Conservation (phyloP, 1,284 basidiomycete species). For the Heterobasidion irregulare region DNA sequence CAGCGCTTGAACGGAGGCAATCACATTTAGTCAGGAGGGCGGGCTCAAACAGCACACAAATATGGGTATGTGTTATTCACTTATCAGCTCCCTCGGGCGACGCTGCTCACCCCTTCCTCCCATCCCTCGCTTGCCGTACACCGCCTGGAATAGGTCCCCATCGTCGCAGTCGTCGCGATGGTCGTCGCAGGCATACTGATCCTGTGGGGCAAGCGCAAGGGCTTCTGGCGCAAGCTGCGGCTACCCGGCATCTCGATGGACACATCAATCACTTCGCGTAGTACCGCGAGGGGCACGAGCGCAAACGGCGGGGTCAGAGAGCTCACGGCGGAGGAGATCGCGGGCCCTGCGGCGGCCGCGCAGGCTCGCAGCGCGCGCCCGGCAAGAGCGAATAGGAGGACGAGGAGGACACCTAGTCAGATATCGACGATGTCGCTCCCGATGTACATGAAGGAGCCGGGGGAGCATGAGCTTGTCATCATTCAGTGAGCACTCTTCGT, state of each 20-base stretch:
- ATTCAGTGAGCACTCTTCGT: conserved; percentile 36
- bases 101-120: background rate
- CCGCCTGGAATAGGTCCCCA: background rate
- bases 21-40: background rate
- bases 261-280: background rate
- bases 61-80: background rate
- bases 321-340: conserved; percentile 23
- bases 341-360: conserved; percentile 11
- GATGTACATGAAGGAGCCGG: conserved; percentile 71
- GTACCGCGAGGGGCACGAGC: background rate
- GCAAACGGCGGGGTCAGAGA: conserved; percentile 14
- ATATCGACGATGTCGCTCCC: conserved; percentile 68
- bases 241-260: background rate
- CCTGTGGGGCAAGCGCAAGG: background rate
- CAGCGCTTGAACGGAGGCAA: background rate
- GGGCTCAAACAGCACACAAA: background rate
- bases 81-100: background rate
- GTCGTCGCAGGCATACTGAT: background rate
- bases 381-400: conserved; percentile 30
- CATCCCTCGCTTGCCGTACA: no score
- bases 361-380: conserved; percentile 7
- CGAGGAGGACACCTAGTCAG: conserved; percentile 47
- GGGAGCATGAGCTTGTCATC: conserved; percentile 70
- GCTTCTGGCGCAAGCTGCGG: background rate
- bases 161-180: background rate